These are phyloP conservation scores for Podaxis carcinomalis DNA, from an alignment of 768 basidiomycete genomes.

Conservation along the genomic window DNA sequence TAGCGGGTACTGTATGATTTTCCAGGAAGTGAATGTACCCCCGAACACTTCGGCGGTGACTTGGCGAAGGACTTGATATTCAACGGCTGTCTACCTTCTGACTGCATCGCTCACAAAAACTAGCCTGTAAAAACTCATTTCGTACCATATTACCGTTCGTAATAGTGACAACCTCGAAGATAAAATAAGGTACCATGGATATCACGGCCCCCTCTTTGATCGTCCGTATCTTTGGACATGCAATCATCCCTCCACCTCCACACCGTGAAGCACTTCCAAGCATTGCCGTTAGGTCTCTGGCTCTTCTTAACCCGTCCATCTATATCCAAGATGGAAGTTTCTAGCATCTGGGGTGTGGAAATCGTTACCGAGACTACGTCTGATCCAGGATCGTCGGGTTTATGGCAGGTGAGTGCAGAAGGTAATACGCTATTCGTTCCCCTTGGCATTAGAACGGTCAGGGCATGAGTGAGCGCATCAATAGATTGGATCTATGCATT, in stretches of 20 bases:
- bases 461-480: conserved; percentile 32
- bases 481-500: conserved; percentile 38
- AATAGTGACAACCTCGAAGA: conserved; percentile 4
- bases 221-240: conserved; percentile 12
- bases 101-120: neutral
- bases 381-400: neutral
- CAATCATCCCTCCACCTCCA: conserved; percentile 45
- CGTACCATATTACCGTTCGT: conserved; percentile 20
- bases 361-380: conserved; percentile 31
- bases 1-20: too few relatives aligned
- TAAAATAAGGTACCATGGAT: conserved; percentile 45
- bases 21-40: too few relatives aligned
- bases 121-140: neutral
- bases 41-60: too few relatives aligned
- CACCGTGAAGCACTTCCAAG: conserved; percentile 54
- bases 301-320: conserved; percentile 43
- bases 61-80: neutral
- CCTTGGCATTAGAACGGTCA: conserved; percentile 40
- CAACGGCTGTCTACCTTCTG: neutral
- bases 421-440: conserved; percentile 35
- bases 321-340: conserved; percentile 45
- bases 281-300: conserved; percentile 44
- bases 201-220: conserved; percentile 38
- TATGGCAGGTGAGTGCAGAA: neutral
- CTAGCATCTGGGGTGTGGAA: conserved; percentile 43